Evolutionary conservation across 148 eudicot genomes (phyloP), one percentile per base, ranked within the genome.

Genomic region (Fagopyrum esculentum): DNA sequence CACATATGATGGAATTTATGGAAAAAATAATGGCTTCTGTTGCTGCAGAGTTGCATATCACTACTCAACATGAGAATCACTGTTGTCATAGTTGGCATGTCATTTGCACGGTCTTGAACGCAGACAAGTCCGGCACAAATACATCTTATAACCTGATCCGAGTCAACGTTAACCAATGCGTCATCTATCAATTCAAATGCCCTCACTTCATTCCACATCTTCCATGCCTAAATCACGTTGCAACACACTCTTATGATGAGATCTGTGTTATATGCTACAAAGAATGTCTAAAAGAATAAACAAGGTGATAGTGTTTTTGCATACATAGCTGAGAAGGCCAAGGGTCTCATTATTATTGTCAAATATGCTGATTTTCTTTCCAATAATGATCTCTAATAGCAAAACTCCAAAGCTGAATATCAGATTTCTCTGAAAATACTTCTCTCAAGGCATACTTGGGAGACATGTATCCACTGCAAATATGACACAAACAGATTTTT

Each of bases 101-200:
- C 83, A 29, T 74, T 60, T 45, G 87, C 78, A 47, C 69, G 74
- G 77, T 88, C 80, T 74, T 89, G 93, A 6, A 87, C 91, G 75
- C 93, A 89, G 61, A 89, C 69, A 22, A 89, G 80, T 9, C 80
- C 94, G 3, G 86, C 75, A 15, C 79, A 78, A 44, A 90, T 78
- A 80, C 83, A 83, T 64, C 80, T 77, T 30, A 79, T 17, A 3
- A 85, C 79, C 57, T 83, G 86, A 10, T 9, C 40, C 2, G 76
- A 79, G 49, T 45, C 15, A 12, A 80, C 17, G 54, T 47, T 54
- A 3, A 16, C 19, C 47, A 86, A 72, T 0, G 60, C 44, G 43
- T 81, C 71, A 74, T 89, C 91, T 5, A 85, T 78, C 45, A 87
- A 45, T 12, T 79, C 82, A 49, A 73, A 6, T 10, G 22, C 57